These are phyloP conservation scores for Tranzscheliella williamsii DNA, from an alignment of 1,284 basidiomycete species.

Conservation along the genomic window DNA sequence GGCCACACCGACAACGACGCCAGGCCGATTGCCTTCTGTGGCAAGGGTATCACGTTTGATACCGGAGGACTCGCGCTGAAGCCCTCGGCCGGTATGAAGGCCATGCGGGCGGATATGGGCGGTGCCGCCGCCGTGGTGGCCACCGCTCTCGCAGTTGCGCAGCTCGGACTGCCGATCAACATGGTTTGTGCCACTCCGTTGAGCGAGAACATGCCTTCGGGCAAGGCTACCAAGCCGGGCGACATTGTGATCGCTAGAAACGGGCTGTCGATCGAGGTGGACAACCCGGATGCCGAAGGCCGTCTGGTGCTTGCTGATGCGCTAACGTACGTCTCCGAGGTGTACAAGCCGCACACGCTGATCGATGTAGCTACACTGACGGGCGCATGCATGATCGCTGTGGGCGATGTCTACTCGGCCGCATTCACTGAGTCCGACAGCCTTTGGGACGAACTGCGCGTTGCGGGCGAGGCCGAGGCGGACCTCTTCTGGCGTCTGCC, in stretches of 20 bases:
- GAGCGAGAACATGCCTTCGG: constrained; percentile 72
- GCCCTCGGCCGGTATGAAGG: constrained; percentile 69
- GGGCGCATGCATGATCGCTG: constrained; percentile 60
- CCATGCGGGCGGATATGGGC: constrained; percentile 59
- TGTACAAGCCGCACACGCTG: constrained; percentile 78
- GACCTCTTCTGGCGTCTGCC: constrained; percentile 63
- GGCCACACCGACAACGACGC: constrained; percentile 68
- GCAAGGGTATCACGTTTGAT: constrained; percentile 72
- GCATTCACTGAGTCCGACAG: constrained; percentile 70
- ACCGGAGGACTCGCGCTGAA: constrained; percentile 87
- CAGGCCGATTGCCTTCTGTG: constrained; percentile 76
- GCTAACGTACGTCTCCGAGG: constrained; percentile 78
- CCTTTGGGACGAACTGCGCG: constrained; percentile 71
- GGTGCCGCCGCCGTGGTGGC: constrained; percentile 75
- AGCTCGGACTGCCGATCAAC: constrained; percentile 78
- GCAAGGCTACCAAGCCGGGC: constrained; percentile 83
- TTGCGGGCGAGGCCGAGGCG: constrained; percentile 72
- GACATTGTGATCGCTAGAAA: constrained; percentile 82
- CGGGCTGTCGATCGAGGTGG: constrained; percentile 79
- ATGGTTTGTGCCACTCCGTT: constrained; percentile 74
- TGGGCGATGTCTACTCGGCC: constrained; percentile 74
- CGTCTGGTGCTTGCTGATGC: constrained; percentile 77
- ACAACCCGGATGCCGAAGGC: constrained; percentile 88
- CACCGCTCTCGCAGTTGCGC: constrained; percentile 76
- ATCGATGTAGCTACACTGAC: constrained; percentile 85